These are phyloP conservation scores for Myxozyma nipponensis DNA, from an alignment of 805 yeast genomes.

Conservation along the genomic window DNA sequence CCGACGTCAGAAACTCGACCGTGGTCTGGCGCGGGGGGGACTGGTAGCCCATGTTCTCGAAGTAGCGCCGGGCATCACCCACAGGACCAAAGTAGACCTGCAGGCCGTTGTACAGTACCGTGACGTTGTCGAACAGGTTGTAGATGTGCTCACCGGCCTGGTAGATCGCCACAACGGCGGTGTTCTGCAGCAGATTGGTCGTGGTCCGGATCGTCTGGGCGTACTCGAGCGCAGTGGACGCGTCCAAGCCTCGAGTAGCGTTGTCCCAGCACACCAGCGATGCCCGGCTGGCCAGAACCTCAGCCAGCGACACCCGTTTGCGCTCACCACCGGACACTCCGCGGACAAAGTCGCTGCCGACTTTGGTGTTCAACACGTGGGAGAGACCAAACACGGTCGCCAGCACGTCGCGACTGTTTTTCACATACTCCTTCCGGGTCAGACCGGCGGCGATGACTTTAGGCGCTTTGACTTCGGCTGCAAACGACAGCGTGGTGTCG, in stretches of 20 bases:
- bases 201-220: constrained; percentile 60
- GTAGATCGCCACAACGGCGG: constrained; percentile 65
- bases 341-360: constrained; percentile 47
- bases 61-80: constrained; percentile 51
- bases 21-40: constrained; percentile 66
- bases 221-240: constrained; percentile 78
- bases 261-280: constrained; percentile 71
- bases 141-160: constrained; percentile 68
- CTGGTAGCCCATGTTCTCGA: constrained; percentile 59
- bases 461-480: constrained; percentile 68
- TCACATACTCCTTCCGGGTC: constrained; percentile 51
- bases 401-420: constrained; percentile 74
- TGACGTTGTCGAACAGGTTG: constrained; percentile 58
- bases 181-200: constrained; percentile 50
- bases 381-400: constrained; percentile 46
- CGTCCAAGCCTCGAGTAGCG: constrained; percentile 80
- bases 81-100: constrained; percentile 66
- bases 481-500: constrained; percentile 66
- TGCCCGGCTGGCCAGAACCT: constrained; percentile 64
- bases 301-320: constrained; percentile 79
- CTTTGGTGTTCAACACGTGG: constrained; percentile 45
- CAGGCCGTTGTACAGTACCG: constrained; percentile 55
- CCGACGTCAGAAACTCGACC: constrained; percentile 66
- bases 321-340: constrained; percentile 69
- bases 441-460: constrained; percentile 47